A percentile compares a stretch with the other conserved stretches of the same genome.
Conservation (phyloP, 441 rosid species). For the Geranium incanum region DNA sequence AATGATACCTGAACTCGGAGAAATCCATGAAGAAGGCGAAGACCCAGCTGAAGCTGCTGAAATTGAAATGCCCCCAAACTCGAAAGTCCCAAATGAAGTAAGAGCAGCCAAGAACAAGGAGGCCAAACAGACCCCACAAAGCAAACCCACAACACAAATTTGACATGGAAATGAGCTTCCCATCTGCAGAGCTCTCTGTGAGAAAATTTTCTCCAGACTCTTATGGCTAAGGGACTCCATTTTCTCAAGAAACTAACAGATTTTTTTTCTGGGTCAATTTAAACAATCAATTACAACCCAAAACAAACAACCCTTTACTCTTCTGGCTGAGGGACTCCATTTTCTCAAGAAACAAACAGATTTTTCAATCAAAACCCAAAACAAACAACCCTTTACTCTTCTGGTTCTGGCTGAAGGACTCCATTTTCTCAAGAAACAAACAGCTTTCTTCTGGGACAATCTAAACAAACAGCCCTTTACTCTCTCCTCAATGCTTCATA, state of each 20-base stretch:
- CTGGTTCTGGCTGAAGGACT: too few species aligned
- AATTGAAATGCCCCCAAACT: constrained; percentile 44
- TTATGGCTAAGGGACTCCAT: constrained; percentile 45
- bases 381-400: too few species aligned
- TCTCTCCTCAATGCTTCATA: neutral
- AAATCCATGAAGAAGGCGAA: constrained; percentile 35
- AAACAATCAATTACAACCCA: neutral
- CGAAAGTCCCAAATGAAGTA: constrained; percentile 65
- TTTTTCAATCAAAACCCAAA: too few species aligned
- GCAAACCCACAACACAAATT: constrained; percentile 78
- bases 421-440: too few species aligned
- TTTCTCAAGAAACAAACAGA: too few species aligned
- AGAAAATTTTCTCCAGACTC: constrained; percentile 66
- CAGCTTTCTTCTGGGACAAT: too few species aligned
- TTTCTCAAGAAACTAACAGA: constrained; percentile 3
- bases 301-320: too few species aligned
- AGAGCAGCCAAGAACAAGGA: constrained; percentile 73
- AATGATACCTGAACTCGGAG: constrained; percentile 18
- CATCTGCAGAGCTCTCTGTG: constrained; percentile 77
- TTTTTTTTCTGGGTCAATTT: neutral
- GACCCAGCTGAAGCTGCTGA: constrained; percentile 33
- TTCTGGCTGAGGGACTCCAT: too few species aligned
- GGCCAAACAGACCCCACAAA: constrained; percentile 77
- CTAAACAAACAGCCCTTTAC: neutral
- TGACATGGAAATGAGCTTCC: constrained; percentile 86